These are phyloP conservation scores for Leishmania martiniquensis DNA, from an alignment of 208 protist genomes.

Conservation along the genomic window DNA sequence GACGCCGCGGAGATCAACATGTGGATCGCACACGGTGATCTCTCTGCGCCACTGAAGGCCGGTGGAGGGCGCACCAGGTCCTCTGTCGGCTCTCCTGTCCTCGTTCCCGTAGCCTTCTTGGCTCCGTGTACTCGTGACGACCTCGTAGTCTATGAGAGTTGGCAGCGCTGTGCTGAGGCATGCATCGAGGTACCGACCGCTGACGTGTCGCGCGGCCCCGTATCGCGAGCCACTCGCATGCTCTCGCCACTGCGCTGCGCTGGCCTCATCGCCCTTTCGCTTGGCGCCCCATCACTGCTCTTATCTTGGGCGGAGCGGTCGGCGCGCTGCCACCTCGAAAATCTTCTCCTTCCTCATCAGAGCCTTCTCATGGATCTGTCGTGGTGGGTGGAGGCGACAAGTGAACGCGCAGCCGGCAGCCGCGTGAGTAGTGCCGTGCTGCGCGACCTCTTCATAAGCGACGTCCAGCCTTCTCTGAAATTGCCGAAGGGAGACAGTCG, in stretches of 20 bases:
- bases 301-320: conserved; percentile 25
- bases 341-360: conserved; percentile 62
- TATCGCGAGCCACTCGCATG: conserved; percentile 13
- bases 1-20: conserved; percentile 32
- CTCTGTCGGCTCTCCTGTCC: neutral
- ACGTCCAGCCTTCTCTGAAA: conserved; percentile 39
- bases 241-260: conserved; percentile 28
- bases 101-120: conserved; percentile 40
- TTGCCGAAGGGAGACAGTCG: conserved; percentile 42
- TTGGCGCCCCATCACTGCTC: conserved; percentile 34
- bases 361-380: conserved; percentile 59
- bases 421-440: conserved; percentile 11
- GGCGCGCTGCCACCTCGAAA: conserved; percentile 19
- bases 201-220: neutral
- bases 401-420: neutral
- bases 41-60: neutral
- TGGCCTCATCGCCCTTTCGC: conserved; percentile 23
- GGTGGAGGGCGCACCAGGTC: neutral
- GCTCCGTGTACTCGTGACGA: conserved; percentile 36
- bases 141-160: conserved; percentile 40
- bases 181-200: neutral
- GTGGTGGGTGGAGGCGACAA: conserved; percentile 41
- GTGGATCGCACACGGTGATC: conserved; percentile 16
- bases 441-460: conserved; percentile 36
- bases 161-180: conserved; percentile 40